Evolutionary conservation across 306 rosid species (phyloP), one percentile per base, ranked within the genome.

Genomic region (Dalbergia cultrata): DNA sequence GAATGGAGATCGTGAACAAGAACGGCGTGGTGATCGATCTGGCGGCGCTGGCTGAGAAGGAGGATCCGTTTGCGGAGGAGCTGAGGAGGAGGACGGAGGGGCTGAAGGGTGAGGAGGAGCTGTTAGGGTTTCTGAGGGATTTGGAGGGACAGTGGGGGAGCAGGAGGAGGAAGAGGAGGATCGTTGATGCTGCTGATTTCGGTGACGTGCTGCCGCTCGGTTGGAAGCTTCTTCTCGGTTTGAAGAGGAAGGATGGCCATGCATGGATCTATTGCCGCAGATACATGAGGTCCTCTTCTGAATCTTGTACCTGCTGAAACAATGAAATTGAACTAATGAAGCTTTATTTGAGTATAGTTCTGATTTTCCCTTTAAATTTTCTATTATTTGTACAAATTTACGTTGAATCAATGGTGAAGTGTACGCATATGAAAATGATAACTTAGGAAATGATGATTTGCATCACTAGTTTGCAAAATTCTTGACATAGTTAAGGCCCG

Each of bases 241-340:
- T 93, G 85, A 91, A 89, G 81, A 89, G 98, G 58, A 89, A 92
- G 66, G 98, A 93, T 17, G 92, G 97, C 21, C 94, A 85, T 12
- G 98, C 98, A 13, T 91, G 93, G 93, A 86, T 93, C 70, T 93
- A 93, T 83, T 93, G 97, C 84, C 91, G 97, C 63, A 77, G 98
- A 86, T 91, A 88, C 87, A 75, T 93, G 21, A 93, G 98, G 98
- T 93, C 35, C 17, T 67, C 47, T 66, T 26, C 50, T 62, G 50
- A 44, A 44, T 44, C 50, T 26, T 26, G 31, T 26, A 26, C 31
- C 31, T 26, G 3, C 50, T 44, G 50, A 54, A 54, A n/a, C 60
- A 54, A 54, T 54, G 60, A 54, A 54, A 37, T 3, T 37, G 41
- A 37, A 37, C 41, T 37, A 5, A 16, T n/a, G 14, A 54, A n/a